Base-by-base conservation (phyloP, 176 grass and related monocot genomes). In the Triticum turgidum region DNA sequence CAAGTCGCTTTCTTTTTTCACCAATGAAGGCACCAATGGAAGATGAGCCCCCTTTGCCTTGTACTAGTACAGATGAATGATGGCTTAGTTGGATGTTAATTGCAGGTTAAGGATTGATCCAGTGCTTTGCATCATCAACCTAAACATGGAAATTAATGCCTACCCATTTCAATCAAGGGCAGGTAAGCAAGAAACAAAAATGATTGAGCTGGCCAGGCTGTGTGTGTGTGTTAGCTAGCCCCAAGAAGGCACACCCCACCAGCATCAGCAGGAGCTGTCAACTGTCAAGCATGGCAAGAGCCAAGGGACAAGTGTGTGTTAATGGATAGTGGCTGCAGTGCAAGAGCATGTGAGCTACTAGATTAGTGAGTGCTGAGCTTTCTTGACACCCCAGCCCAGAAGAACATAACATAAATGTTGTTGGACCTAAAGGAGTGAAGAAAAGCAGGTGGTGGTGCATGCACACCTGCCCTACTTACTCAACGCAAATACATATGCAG, bases 401-500 rank as follows among this genome's bases (percentile, higher is more conserved):
- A 54, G 54, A 58, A 20, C 18, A 58, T 8, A 84, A 65, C 59
- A 89, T 80, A 78, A 81, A 89, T 88, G 89, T 70, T 20, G 52
- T 56, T 90, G 74, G 80, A 71, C 77, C 88, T 85, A 90, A 91
- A 91, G 54, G 91, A 85, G 74, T 70, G 83, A 71, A 85, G 84
- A 90, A 95, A 97, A 93, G 92, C 80, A 85, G 54, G 54, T 58
- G 52, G 54, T 1, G 68, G 42, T 12, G 42, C 42, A 61, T 66
- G 91, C 85, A 61, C 74, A 77, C 82, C 87, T 88, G 84, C 76
- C 73, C 67, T 82, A 61, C 14, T 18, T 58, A 89, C 78, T 90
- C 80, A 94, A 97, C 91, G 89, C 75, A 37, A 22, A 78, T 93
- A 45, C 34, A 78, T 93, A 97, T 93, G 89, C 75, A 47, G 42